Evolutionary conservation across 2,329 filamentous ascomycete genomes (phyloP), one percentile per base, ranked within the genome.

Genomic region (Ascochyta clinopodiicola): DNA sequence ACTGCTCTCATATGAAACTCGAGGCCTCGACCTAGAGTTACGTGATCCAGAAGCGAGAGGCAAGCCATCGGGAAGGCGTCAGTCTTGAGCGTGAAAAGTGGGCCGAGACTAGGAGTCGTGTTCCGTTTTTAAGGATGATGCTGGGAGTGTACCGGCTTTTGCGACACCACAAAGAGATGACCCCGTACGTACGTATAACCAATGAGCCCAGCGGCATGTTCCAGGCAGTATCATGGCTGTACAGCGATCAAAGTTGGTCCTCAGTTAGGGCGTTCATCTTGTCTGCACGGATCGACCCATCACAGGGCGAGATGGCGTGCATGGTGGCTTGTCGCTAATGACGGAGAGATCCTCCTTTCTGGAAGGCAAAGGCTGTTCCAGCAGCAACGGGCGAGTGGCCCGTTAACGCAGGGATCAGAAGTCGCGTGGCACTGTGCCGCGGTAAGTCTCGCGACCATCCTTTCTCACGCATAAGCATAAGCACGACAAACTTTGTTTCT

Each of bases 11-110:
- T 51, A 21, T 56, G 52, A 51, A 56, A 51, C 52, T 29, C 42
- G 19, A 25, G 38, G 46, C 43, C 52, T 46, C 17, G 46, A 56
- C 46, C 46, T 44, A 56, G 43, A 42, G 13, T 31, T 37, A 44
- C 17, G 22, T 34, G n/a, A 36, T 35, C 27, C 40, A 40, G 45
- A 50, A 45, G 40, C 51, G 45, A 45, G 40, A 36, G 31, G 29
- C 42, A 35, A 42, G 46, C 6, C 42, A 46, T 34, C 52, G 42
- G 52, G 46, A 50, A 50, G 45, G 46, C 42, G 46, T 37, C 35
- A 50, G 45, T 36, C 31, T 24, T 32, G 29, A 45, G 29, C 10
- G 15, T 42, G 27, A 46, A 46, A 51, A 56, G 52, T 56, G 52
- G 52, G 32, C 5, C 40, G 21, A 13, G 2, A 9, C 45, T 50